Base-by-base conservation (phyloP, 1,284 basidiomycete species). In the Leccinum variabile region DNA sequence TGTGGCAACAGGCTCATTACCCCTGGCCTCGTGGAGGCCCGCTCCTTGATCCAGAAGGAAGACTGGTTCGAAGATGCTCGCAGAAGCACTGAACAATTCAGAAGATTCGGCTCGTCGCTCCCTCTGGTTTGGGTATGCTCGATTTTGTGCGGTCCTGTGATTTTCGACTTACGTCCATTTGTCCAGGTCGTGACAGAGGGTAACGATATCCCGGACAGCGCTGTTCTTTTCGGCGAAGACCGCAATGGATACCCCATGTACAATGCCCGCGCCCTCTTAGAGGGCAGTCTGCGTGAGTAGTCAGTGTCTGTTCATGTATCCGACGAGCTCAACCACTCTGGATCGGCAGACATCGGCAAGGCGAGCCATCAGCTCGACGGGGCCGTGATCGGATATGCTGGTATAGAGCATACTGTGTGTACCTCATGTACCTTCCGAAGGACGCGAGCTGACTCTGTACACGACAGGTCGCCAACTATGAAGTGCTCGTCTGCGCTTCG, bases 401-500 rank as follows among this genome's bases (percentile, higher is more conserved):
- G 72, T 3, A 73, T 66, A 61, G 72, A 74, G 52, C 70, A 68
- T 52, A 62, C 67, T 0, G 75, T 74, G 65, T 32, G 68, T 22
- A 46, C 39, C 3, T 28, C 16, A 13, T 9, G 18, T 35, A 3
- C 55, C 9, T 3, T 2, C 18, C 1, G 0, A 30, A 28, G 28
- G 30, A 18, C 22, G 14, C 4, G 33, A 9, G n/a, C 58, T 63
- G 16, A 69, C 16, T 5, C 54, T 41, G 39, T 9, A 41, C 54
- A 44, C n/a, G 25, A 7, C 57, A 76, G 49, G 66, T 76, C 25
- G 18, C 53, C 54, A 61, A 68, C 53, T 74, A 76, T 25, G 72
- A 74, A 57, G 69, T 76, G 32, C 70, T 73, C 16, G 74, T 75
- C 7, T 76, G 69, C 54, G 72, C 72, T 25, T 75, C 75, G n/a